A percentile compares a stretch with the other conserved stretches of the same genome.
These are phyloP conservation scores for Naganishia vaughanmartiniae DNA, from an alignment of 768 basidiomycete species.

Conservation along the genomic window DNA sequence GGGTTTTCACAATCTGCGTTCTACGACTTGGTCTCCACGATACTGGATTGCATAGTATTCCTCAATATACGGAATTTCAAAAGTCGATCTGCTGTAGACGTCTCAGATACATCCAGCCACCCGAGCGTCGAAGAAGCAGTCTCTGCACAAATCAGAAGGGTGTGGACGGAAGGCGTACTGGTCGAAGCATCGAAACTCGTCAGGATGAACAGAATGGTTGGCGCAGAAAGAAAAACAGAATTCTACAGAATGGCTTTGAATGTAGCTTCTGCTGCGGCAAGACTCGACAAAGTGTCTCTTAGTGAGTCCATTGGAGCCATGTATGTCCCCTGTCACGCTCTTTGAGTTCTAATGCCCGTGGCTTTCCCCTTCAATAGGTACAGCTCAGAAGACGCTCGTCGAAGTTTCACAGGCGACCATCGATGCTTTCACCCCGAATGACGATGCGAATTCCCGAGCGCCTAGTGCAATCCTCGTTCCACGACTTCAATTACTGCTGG, in stretches of 20 bases:
- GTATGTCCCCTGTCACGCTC: background rate
- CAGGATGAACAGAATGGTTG: constrained; percentile 24
- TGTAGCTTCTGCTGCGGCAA: constrained; percentile 1
- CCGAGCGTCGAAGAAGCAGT: background rate
- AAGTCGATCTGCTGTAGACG: background rate
- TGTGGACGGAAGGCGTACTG: constrained; percentile 47
- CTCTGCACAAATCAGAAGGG: background rate
- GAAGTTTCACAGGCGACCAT: background rate
- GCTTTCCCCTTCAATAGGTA: background rate
- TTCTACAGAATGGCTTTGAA: constrained; percentile 17
- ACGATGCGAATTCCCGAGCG: background rate
- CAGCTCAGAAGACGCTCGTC: background rate
- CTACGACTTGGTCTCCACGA: constrained; percentile 64
- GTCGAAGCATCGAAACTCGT: constrained; percentile 18
- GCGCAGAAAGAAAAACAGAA: constrained; percentile 24
- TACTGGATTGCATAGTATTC: constrained; percentile 70
- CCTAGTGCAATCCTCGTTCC: background rate
- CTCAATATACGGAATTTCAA: constrained; percentile 43
- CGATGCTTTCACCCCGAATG: background rate
- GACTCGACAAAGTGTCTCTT: constrained; percentile 20
- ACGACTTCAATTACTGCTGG: constrained; percentile 21
- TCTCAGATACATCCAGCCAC: background rate
- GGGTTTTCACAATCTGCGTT: constrained; percentile 55
- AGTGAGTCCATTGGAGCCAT: background rate
- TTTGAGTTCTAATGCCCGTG: background rate